These are phyloP conservation scores for Trichoderma afroharzianum DNA, from an alignment of 2,329 filamentous ascomycete species.

Conservation along the genomic window DNA sequence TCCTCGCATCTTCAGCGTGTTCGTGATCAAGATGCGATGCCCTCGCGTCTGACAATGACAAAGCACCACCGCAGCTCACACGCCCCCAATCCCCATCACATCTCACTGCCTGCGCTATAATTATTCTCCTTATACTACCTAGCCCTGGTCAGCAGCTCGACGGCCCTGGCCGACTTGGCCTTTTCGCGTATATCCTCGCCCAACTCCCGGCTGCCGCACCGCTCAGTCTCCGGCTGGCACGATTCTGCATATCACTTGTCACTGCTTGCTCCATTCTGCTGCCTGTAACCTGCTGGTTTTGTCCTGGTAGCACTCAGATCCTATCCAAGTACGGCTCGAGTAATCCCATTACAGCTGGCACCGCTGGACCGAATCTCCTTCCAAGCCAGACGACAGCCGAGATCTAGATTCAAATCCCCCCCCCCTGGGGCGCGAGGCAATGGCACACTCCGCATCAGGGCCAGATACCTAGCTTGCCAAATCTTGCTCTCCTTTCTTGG, in stretches of 20 bases:
- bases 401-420: slow-evolving; percentile 4
- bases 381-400: slow-evolving; percentile 6
- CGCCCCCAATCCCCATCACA: background rate
- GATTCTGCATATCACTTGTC: background rate
- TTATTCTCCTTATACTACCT: slow-evolving; percentile 9
- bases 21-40: background rate
- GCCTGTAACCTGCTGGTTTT: background rate
- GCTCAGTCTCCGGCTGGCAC: background rate
- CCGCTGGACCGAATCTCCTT: background rate
- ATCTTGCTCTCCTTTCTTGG: slow-evolving; percentile 9
- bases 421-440: slow-evolving; percentile 12
- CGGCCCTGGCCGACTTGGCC: slow-evolving; percentile 1
- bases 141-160: background rate
- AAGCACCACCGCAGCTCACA: background rate
- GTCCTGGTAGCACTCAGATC: background rate
- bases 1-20: background rate
- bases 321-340: background rate
- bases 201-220: slow-evolving; percentile 7
- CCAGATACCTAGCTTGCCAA: slow-evolving; percentile 14
- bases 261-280: background rate
- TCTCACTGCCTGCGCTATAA: slow-evolving; percentile 11
- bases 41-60: background rate
- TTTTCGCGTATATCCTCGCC: slow-evolving; percentile 7
- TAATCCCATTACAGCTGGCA: background rate
- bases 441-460: slow-evolving; percentile 14